A percentile compares a stretch with the other conserved stretches of the same genome.
These are phyloP conservation scores for Clarkia xantiana DNA, from an alignment of 345 rosid genomes.

Conservation along the genomic window DNA sequence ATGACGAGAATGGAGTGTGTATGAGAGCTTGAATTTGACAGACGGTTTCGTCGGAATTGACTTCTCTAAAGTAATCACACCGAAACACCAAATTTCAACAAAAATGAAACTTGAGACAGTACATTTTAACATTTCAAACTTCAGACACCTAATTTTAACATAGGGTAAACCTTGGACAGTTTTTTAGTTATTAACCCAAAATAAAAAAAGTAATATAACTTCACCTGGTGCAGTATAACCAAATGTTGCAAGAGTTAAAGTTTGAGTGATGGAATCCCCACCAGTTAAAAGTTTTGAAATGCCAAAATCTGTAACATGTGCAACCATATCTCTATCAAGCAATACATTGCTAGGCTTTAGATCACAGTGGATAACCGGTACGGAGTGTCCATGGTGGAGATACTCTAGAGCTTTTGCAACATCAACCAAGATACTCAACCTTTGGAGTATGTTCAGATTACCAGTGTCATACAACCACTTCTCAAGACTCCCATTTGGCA, in stretches of 20 bases:
- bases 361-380: neutral
- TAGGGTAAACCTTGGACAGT: no score
- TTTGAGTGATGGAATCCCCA: neutral
- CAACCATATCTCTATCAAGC: neutral
- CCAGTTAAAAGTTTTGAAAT: neutral
- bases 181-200: no score
- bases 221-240: constrained; percentile 4
- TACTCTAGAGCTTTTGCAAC: neutral
- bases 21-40: no score
- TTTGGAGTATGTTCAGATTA: neutral
- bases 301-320: constrained; percentile 6
- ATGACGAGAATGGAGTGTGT: no score
- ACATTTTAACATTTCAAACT: no score
- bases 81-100: no score
- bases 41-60: no score
- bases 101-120: no score
- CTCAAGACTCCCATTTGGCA: constrained; percentile 4
- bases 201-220: neutral
- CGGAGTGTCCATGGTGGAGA: neutral
- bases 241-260: constrained; percentile 3
- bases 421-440: constrained; percentile 7
- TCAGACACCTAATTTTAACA: no score
- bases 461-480: no score
- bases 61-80: no score
- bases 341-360: neutral